phyloP scores from a whole-genome alignment of 768 basidiomycete genomes.

The Pisolithus microcarpus region DNA sequence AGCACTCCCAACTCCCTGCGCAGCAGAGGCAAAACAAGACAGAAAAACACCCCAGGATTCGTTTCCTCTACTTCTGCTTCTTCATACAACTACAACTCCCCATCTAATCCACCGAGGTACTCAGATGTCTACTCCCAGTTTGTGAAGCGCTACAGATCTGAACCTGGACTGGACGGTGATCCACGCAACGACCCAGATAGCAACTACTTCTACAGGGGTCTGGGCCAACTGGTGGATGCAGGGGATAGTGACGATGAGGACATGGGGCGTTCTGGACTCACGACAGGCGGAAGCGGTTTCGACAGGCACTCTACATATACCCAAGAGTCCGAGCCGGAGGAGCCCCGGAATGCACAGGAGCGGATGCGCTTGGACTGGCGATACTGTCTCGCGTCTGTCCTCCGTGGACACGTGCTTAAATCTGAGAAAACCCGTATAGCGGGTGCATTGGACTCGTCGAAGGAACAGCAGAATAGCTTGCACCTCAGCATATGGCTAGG shows the following conservation, averaged over 20 bases:
- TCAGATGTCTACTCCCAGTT: constrained; percentile 75
- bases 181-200: constrained; percentile 75
- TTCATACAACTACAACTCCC: constrained; percentile 22
- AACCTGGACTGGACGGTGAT: constrained; percentile 56
- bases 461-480: constrained; percentile 61
- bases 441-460: constrained; percentile 61
- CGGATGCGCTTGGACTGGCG: constrained; percentile 91
- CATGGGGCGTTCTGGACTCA: constrained; percentile 35
- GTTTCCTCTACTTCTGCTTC: constrained; percentile 22
- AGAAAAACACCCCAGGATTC: constrained; percentile 25
- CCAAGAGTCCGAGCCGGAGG: constrained; percentile 55
- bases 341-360: constrained; percentile 66
- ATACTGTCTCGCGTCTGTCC: constrained; percentile 87
- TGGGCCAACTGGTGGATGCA: constrained; percentile 60
- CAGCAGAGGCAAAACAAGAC: constrained; percentile 26
- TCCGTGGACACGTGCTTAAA: constrained; percentile 89
- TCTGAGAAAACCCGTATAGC: constrained; percentile 93
- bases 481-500: constrained; percentile 82
- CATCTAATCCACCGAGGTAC: constrained; percentile 32
- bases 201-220: constrained; percentile 70
- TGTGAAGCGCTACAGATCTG: constrained; percentile 65
- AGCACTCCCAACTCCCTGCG: constrained; percentile 25
- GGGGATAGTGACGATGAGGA: constrained; percentile 78
- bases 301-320: constrained; percentile 47
- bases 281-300: constrained; percentile 36